These are phyloP conservation scores for Musa beccarii DNA, from an alignment of 176 grass and related monocot species.

Conservation along the genomic window DNA sequence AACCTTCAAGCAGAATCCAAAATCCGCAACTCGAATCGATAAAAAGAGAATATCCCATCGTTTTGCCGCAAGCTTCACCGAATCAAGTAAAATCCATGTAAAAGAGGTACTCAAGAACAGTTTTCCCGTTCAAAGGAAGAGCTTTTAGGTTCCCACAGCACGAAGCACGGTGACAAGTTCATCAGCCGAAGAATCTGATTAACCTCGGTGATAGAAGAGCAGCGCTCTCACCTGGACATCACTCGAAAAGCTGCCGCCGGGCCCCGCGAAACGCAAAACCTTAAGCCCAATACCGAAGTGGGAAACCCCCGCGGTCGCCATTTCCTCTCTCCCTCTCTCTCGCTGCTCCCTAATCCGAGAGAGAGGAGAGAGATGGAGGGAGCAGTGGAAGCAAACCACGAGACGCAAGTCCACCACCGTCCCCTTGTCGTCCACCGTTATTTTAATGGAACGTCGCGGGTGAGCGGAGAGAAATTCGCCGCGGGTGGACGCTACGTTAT, in stretches of 20 bases:
- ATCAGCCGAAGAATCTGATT: not conserved
- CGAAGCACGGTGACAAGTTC: not conserved
- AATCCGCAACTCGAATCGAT: not conserved
- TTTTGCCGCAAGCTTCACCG: not conserved
- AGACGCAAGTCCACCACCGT: conserved; percentile 3
- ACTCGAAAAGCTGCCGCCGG: not conserved
- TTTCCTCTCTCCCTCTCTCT: not conserved
- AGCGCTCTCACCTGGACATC: conserved; percentile 2
- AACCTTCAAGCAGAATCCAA: not conserved
- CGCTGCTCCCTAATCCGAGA: not conserved
- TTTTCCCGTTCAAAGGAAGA: not conserved
- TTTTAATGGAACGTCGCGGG: conserved; percentile 3
- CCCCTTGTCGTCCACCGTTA: conserved; percentile 1
- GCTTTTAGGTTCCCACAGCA: not conserved
- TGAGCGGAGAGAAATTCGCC: not conserved
- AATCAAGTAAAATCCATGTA: not conserved
- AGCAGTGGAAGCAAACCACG: not conserved
- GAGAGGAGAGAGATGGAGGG: not conserved
- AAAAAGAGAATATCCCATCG: too few species aligned
- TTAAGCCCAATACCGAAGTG: not conserved
- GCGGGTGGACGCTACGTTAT: not conserved
- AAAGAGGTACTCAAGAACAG: not conserved
- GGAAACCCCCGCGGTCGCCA: not conserved
- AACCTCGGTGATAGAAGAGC: not conserved
- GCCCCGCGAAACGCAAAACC: not conserved